Evolutionary conservation across 257 asterid species (phyloP), one percentile per base, ranked within the genome.

Genomic region (Mentha longifolia): DNA sequence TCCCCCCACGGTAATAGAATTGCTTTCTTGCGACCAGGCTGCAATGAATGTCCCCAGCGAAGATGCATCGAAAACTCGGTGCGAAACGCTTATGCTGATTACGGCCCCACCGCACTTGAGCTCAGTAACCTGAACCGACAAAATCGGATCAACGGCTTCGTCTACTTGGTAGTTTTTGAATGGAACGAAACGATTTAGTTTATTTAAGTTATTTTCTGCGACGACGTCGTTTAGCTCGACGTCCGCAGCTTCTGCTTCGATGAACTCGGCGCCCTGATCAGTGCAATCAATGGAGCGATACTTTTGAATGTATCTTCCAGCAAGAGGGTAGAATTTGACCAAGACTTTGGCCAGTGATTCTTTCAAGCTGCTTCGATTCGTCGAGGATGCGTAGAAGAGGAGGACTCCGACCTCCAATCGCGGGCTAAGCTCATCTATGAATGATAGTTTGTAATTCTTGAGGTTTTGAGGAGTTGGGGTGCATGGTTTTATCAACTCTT

Each of bases 1-100:
- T 33, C 3, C 37, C 37, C 7, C 37, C 37, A 33, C 6, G 0
- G 0, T 4, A 14, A 7, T 4, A 8, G 39, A 7, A 0, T 42
- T 19, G 52, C 46, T 60, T 9, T 46, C 57, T 16, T 42, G 37
- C 2, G 88, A 77, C 84, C 84, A 84, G 2, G 79, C 78, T 4
- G 19, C 54, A 8, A 84, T 2, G 37, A 84, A 84, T 7, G 82
- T 69, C 46, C 22, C 31, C 2, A 76, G 60, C 49, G 65, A 83
- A 6, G 25, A 31, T 15, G 39, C 54, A 19, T 71, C 76, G 42
- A 33, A 3, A 5, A 71, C 7, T 28, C 35, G 31, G 46, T 72
- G 76, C 6, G 70, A 37, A 4, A 72, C 2, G 60, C 56, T 61
- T 19, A 72, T 2, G 55, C 71, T 13, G 1, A 72, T 6, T 9